Percentiles rank a stretch among this genome's conserved stretches.
Evolutionary conservation across 257 asterid species (phyloP).

Genomic region (Gynochthodes officinalis): DNA sequence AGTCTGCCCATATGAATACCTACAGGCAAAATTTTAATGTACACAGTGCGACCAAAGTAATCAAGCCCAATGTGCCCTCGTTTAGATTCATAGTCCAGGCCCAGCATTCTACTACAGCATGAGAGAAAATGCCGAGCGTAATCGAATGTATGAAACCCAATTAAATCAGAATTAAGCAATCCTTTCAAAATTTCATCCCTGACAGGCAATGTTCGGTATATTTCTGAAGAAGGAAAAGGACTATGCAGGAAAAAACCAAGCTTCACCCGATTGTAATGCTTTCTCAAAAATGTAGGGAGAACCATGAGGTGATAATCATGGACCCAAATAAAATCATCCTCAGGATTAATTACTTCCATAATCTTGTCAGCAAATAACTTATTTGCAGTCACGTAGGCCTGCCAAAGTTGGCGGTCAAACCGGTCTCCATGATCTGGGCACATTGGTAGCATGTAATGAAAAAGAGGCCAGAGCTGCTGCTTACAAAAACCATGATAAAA

Average conservation of each 20-base stretch:
- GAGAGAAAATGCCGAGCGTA: slow-evolving; percentile 94
- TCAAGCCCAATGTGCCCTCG: slow-evolving; percentile 94
- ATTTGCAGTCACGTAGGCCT: slow-evolving; percentile 78
- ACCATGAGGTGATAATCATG: slow-evolving; percentile 95
- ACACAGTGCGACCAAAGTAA: slow-evolving; percentile 86
- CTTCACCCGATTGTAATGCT: slow-evolving; percentile 73
- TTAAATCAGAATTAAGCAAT: slow-evolving; percentile 65
- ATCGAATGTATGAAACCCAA: slow-evolving; percentile 90
- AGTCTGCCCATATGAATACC: slow-evolving; percentile 91
- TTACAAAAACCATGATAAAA: slow-evolving; percentile 83
- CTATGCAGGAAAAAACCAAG: slow-evolving; percentile 91
- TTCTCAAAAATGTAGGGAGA: slow-evolving; percentile 86
- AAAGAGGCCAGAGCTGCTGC: slow-evolving; percentile 93
- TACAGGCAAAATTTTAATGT: slow-evolving; percentile 78
- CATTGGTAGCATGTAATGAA: slow-evolving; percentile 95
- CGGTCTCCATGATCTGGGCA: slow-evolving; percentile 90
- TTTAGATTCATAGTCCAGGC: slow-evolving; percentile 85
- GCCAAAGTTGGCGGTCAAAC: slow-evolving; percentile 82
- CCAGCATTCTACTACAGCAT: slow-evolving; percentile 89
- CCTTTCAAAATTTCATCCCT: slow-evolving; percentile 87
- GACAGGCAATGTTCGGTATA: slow-evolving; percentile 83
- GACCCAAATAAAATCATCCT: slow-evolving; percentile 81
- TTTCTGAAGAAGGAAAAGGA: slow-evolving; percentile 94
- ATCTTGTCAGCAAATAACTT: slow-evolving; percentile 78
- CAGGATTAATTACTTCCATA: slow-evolving; percentile 82